A percentile compares a stretch with the other conserved stretches of the same genome.
These are phyloP conservation scores for Lactarius hengduanensis DNA, from an alignment of 768 basidiomycete species.

Conservation along the genomic window DNA sequence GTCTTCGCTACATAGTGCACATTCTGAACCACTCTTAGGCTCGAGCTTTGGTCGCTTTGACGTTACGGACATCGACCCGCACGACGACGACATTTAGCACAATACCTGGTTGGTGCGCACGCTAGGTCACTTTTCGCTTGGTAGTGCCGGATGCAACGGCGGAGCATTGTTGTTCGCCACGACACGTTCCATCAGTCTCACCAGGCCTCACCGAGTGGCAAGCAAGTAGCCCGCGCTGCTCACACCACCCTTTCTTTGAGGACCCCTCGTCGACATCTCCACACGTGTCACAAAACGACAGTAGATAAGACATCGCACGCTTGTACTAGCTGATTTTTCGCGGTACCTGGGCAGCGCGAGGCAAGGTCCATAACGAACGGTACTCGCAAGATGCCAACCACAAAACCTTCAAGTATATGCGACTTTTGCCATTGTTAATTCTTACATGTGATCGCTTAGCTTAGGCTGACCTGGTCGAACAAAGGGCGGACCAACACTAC, in stretches of 20 bases:
- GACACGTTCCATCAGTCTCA: constrained; percentile 46
- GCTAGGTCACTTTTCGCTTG: constrained; percentile 29
- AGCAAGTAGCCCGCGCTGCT: constrained; percentile 57
- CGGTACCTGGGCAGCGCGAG: constrained; percentile 59
- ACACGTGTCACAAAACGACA: constrained; percentile 2
- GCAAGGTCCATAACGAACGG: constrained; percentile 51
- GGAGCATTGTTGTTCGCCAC: constrained; percentile 35
- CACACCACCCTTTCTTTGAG: constrained; percentile 37
- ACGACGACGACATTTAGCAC: constrained; percentile 49
- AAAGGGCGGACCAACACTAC: no score
- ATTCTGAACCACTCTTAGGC: constrained; percentile 56
- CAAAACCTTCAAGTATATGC: constrained; percentile 59
- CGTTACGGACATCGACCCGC: constrained; percentile 54
- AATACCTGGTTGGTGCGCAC: constrained; percentile 60
- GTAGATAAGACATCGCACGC: constrained; percentile 30
- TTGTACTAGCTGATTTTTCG: constrained; percentile 59
- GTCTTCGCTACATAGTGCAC: constrained; percentile 57
- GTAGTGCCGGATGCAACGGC: not conserved
- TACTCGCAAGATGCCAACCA: constrained; percentile 44
- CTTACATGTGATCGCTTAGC: no score
- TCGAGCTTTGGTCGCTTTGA: constrained; percentile 50
- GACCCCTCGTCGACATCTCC: not conserved
- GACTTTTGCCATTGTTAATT: not conserved
- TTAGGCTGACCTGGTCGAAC: no score
- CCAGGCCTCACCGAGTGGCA: constrained; percentile 47